Percentiles rank a stretch among this genome's conserved stretches.
phyloP scores from a whole-genome alignment of 2,329 filamentous ascomycete species.

The Didymella keratinophila region DNA sequence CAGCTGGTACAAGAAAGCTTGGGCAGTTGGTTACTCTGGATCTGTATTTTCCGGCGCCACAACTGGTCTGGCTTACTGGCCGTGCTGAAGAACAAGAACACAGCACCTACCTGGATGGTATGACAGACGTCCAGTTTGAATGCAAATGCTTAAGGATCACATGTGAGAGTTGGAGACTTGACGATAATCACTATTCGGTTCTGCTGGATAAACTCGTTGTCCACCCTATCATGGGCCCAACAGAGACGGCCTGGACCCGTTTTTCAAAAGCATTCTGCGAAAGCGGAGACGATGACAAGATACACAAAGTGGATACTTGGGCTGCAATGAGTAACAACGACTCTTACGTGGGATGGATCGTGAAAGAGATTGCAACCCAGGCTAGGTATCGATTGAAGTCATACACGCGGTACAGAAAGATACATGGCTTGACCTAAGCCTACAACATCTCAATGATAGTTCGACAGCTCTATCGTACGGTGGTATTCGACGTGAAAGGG shows the following conservation, averaged over 20 bases:
- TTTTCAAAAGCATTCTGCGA: background rate
- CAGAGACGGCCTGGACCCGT: background rate
- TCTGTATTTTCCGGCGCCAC: too few species aligned
- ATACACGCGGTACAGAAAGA: background rate
- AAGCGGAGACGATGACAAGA: background rate
- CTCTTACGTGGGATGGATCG: background rate
- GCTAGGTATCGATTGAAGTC: background rate
- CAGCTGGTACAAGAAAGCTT: background rate
- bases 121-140: background rate
- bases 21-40: background rate
- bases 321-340: background rate
- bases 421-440: background rate
- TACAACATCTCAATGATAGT: background rate
- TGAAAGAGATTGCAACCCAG: background rate
- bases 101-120: background rate
- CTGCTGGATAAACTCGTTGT: background rate
- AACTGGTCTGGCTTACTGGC: too few species aligned
- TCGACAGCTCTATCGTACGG: background rate
- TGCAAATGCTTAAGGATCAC: background rate
- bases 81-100: too few species aligned
- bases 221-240: background rate
- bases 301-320: background rate
- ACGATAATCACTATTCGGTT: background rate
- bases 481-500: constrained; percentile 26
- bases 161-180: too few species aligned